Base-by-base conservation (phyloP, 805 yeast genomes). In the Wickerhamia fluorescens region DNA sequence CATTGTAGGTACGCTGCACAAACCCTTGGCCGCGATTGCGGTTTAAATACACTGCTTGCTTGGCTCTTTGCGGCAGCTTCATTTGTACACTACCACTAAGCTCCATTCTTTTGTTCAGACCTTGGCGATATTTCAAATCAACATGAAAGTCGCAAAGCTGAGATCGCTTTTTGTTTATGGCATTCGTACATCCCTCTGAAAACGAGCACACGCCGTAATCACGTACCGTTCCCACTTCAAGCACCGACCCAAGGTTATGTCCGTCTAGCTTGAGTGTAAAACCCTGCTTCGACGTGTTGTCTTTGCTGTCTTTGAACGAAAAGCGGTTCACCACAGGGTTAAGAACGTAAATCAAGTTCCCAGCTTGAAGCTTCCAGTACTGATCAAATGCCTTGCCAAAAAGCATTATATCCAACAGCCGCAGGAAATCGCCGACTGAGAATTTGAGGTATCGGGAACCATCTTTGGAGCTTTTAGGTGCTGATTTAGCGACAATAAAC, bases 171-270 rank as follows among this genome's bases (percentile, higher is more conserved):
- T 49, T 54, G 45, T 86, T 75, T 4, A 87, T 71, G 23, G 83
- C 78, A 4, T 69, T 59, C 7, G 56, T 58, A 54, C 97, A 88
- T 6, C 23, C 24, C 58, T 54, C 17, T 64, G 71, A 9, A 58
- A 46, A 8, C 68, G 65, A n/a, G 58, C 52, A 50, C 98, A 89
- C 31, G 61, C 60, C 0, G 27, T 80, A 68, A 45, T 84, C 73
- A 34, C 68, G 66, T 13, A 86, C 63, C 20, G 67, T 61, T 0
- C 95, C 98, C 30, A 89, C 66, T 42, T 85, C 94, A 4, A 88
- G 29, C 2, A 89, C 56, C 18, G 72, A 63, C 30, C 71, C 65
- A 16, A 56, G 56, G 15, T 35, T 30, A 24, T 60, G 64, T 28
- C 71, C 71, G 21, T 62, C 69, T 3, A 87, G 51, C 3, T 69